Conservation (phyloP, 2,329 filamentous ascomycete species). For the Alternaria viburni region DNA sequence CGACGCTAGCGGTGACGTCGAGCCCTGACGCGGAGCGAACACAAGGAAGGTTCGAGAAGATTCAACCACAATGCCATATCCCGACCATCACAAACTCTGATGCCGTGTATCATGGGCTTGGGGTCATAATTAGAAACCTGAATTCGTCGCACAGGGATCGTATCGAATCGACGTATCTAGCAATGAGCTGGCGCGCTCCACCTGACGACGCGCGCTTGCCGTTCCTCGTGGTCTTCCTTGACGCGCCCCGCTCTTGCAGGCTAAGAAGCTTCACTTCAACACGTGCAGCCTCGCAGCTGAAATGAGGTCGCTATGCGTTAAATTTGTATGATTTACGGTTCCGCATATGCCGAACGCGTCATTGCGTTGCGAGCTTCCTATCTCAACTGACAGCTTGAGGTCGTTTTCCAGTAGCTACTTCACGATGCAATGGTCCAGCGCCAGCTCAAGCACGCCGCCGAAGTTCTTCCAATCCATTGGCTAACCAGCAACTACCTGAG, state of each 20-base stretch:
- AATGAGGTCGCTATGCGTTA: not conserved
- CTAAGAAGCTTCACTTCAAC: not conserved
- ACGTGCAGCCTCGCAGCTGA: not conserved
- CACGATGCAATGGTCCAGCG: not conserved
- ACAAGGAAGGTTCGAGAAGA: conserved; percentile 47
- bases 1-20: conserved; percentile 30
- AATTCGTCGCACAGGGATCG: not conserved
- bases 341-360: not conserved
- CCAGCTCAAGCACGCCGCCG: not conserved
- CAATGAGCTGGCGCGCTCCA: not conserved
- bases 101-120: not conserved
- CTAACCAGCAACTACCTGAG: not conserved
- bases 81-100: not conserved
- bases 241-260: not conserved
- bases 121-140: not conserved
- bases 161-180: not conserved
- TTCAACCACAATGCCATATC: conserved; percentile 26
- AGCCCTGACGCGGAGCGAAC: conserved; percentile 13
- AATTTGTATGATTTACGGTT: not conserved
- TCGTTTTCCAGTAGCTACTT: not conserved
- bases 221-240: not conserved
- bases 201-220: not conserved
- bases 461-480: not conserved
- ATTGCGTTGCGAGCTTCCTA: not conserved
- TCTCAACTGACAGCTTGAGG: not conserved